Base-by-base conservation (phyloP, 2,329 filamentous ascomycete species). In the Massarina eburnea region DNA sequence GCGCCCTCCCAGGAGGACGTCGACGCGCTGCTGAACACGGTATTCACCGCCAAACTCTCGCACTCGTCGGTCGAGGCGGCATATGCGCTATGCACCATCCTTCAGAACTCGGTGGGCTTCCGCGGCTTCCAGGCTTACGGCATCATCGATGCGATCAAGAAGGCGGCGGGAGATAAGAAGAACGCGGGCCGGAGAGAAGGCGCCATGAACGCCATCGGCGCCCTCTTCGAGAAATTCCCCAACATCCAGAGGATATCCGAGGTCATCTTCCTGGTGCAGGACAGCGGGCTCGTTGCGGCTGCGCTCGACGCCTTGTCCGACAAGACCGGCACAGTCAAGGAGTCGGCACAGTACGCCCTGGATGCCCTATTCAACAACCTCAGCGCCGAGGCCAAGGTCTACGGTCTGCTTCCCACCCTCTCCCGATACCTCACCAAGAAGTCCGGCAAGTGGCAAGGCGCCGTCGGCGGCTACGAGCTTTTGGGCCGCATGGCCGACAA, bases 391-490 rank as follows among this genome's bases (percentile, higher is more conserved):
- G 85, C 89, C 39, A 82, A 95, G 63, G 86, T 95, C 41, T 81
- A 83, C 52, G 91, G 88, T 17, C 80, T 99, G 33, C 77, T 99
- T 41, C 91, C 94, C 2, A 80, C 83, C 14, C 76, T 99, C 32
- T 73, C 78, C 51, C 73, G 79, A 41, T 97, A 97, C 69, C 79
- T 99, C 22, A 78, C 79, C 66, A 95, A 90, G 74, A 84, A 83
- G 64, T 88, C 90, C 14, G 91, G 89, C 56, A 99, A 99, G 75
- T 99, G 94, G 94, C 94, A 99, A 74, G 94, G 94, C 49, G 89
- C 89, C 14, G 89, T 96, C 42, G 91, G 88, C 49, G 94, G 89
- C 36, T 86, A 87, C 66, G 84, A 87, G 70, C 72, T 97, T 53
- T 76, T 99, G 47, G 91, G 94, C 68, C 89, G 85, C 72, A 95